phyloP scores from a whole-genome alignment of 2,329 filamentous ascomycete genomes.

The Cordyceps javanica region DNA sequence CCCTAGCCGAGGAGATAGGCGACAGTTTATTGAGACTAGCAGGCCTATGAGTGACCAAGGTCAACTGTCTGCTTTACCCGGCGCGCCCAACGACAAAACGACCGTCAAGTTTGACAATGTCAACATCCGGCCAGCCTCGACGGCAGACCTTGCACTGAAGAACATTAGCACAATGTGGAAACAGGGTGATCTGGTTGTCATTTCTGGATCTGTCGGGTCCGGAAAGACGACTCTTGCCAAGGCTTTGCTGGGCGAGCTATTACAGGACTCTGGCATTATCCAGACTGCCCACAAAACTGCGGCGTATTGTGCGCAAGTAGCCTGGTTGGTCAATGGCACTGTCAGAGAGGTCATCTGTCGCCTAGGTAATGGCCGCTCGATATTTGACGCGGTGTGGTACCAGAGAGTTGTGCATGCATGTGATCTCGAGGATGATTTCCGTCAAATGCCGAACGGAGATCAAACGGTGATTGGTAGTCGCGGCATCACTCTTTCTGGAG shows the following conservation, averaged over 20 bases:
- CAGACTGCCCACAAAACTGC: not conserved
- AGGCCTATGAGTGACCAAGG: not conserved
- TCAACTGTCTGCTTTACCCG: not conserved
- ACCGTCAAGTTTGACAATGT: not conserved
- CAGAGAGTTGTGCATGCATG: not conserved
- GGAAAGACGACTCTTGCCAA: slow-evolving; percentile 5
- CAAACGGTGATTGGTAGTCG: slow-evolving; percentile 13
- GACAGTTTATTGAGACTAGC: not conserved
- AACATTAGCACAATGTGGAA: not conserved
- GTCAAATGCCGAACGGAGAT: slow-evolving; percentile 13
- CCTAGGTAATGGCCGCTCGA: not conserved
- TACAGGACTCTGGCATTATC: not conserved
- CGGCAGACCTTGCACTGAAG: not conserved
- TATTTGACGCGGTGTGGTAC: not conserved
- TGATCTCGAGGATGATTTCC: slow-evolving; percentile 11
- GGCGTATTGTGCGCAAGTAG: slow-evolving; percentile 4
- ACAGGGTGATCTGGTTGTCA: not conserved
- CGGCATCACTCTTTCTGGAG: slow-evolving; percentile 14
- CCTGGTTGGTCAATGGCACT: slow-evolving; percentile 1
- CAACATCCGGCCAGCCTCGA: not conserved
- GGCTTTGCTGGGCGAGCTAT: slow-evolving; percentile 1
- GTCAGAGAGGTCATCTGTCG: not conserved
- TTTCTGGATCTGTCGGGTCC: not conserved
- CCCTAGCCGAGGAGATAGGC: not conserved
- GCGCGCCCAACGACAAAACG: not conserved